Conservation (phyloP, 1,139 yeast species). For the Diutina pseudorugosa region DNA sequence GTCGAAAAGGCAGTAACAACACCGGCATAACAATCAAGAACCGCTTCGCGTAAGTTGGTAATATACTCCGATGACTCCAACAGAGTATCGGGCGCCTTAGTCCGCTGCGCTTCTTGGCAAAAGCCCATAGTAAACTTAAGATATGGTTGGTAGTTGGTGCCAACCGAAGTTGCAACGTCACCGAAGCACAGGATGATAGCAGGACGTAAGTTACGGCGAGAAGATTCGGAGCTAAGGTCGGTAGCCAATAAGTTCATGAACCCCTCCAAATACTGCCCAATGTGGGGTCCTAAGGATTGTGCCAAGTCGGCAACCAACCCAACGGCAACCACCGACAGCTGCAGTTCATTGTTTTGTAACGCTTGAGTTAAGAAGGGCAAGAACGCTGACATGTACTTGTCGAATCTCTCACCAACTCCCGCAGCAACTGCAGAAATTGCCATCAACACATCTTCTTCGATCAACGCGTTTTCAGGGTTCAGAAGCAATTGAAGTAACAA, state of each 20-base stretch:
- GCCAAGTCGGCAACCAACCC: slow-evolving; percentile 95
- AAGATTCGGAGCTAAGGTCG: slow-evolving; percentile 50
- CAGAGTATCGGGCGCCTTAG: slow-evolving; percentile 46
- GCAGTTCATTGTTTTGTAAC: slow-evolving; percentile 69
- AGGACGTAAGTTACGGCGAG: slow-evolving; percentile 75
- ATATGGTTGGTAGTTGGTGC: slow-evolving; percentile 62
- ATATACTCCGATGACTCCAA: slow-evolving; percentile 72
- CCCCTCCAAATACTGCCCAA: slow-evolving; percentile 64
- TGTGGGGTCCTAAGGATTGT: slow-evolving; percentile 71
- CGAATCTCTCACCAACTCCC: slow-evolving; percentile 48
- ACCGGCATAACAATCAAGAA: slow-evolving; percentile 91
- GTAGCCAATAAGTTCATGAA: slow-evolving; percentile 76
- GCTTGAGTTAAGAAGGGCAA: slow-evolving; percentile 74
- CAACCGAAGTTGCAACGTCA: slow-evolving; percentile 86
- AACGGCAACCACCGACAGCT: slow-evolving; percentile 78
- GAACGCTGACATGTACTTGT: slow-evolving; percentile 68
- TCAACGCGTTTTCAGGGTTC: slow-evolving; percentile 51
- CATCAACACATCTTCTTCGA: slow-evolving; percentile 89
- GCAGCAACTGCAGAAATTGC: slow-evolving; percentile 89
- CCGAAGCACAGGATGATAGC: slow-evolving; percentile 91
- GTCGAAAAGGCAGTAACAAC: slow-evolving; percentile 78
- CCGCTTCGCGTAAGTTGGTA: slow-evolving; percentile 65
- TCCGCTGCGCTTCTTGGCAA: slow-evolving; percentile 42
- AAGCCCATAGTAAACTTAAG: slow-evolving; percentile 68
- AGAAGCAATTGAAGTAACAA: slow-evolving; percentile 61